A percentile compares a stretch with the other conserved stretches of the same genome.
These are phyloP conservation scores for Geranium brycei DNA, from an alignment of 345 rosid genomes.

Conservation along the genomic window DNA sequence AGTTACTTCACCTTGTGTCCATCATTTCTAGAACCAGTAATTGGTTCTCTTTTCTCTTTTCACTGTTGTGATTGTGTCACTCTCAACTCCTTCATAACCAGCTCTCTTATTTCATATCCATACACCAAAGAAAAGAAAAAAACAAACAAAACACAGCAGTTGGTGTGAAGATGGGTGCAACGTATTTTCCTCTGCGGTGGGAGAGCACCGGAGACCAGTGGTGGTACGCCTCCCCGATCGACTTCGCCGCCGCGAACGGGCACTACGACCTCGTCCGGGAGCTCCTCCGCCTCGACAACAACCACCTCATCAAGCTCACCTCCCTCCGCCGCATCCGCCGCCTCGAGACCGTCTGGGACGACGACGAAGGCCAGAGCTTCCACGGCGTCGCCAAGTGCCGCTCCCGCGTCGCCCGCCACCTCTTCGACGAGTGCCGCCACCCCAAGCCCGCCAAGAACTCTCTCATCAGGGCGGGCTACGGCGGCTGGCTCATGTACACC, in stretches of 20 bases:
- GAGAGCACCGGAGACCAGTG: conserved; percentile 93
- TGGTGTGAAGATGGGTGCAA: conserved; percentile 25
- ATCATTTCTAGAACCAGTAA: no score
- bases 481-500: conserved; percentile 88
- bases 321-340: conserved; percentile 86
- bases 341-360: conserved; percentile 93
- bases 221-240: conserved; percentile 97
- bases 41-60: no score
- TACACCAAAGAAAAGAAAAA: no score
- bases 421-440: conserved; percentile 57
- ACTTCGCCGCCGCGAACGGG: conserved; percentile 87
- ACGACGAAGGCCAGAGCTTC: conserved; percentile 32
- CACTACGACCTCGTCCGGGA: conserved; percentile 81
- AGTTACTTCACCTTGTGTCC: no score
- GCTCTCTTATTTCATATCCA: no score
- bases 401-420: conserved; percentile 54
- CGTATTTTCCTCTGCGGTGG: conserved; percentile 80
- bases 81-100: no score
- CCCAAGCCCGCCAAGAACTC: conserved; percentile 38
- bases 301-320: conserved; percentile 82
- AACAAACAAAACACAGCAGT: no score
- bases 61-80: no score
- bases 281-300: conserved; percentile 68
- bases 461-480: conserved; percentile 61
- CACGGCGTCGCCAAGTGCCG: conserved; percentile 60